A percentile compares a stretch with the other conserved stretches of the same genome.
Evolutionary conservation across 306 rosid genomes (phyloP).

Genomic region (Ormosia semicastrata): DNA sequence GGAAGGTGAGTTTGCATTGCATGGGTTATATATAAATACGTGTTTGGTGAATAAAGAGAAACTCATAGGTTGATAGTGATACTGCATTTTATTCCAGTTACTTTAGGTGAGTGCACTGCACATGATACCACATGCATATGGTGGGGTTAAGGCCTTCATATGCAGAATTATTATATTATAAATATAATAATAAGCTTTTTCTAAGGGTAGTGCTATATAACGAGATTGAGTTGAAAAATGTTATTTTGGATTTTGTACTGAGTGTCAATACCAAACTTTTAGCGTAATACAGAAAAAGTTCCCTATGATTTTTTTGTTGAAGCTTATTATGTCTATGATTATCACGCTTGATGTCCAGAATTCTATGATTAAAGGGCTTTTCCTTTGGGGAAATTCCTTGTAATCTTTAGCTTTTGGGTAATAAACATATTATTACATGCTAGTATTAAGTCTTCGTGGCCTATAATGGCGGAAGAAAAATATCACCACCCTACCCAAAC

Average conservation of each 20-base stretch:
- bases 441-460: slow-evolving; percentile 6
- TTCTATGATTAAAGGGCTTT: slow-evolving; percentile 29
- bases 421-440: background rate
- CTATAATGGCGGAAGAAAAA: background rate
- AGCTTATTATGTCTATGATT: slow-evolving; percentile 16
- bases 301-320: slow-evolving; percentile 10
- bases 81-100: background rate
- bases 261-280: background rate
- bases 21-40: slow-evolving; percentile 17
- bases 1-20: background rate
- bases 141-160: background rate
- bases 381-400: background rate
- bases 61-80: background rate
- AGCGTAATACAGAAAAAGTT: background rate
- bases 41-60: background rate
- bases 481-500: background rate
- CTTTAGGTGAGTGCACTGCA: slow-evolving; percentile 24
- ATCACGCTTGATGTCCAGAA: slow-evolving; percentile 13
- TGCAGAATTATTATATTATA: background rate
- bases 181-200: background rate
- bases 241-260: background rate
- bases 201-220: too few relatives aligned
- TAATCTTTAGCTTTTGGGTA: background rate
- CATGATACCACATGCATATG: slow-evolving; percentile 32
- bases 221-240: too few relatives aligned